These are phyloP conservation scores for Verbena officinalis DNA, from an alignment of 257 asterid species.

Conservation along the genomic window DNA sequence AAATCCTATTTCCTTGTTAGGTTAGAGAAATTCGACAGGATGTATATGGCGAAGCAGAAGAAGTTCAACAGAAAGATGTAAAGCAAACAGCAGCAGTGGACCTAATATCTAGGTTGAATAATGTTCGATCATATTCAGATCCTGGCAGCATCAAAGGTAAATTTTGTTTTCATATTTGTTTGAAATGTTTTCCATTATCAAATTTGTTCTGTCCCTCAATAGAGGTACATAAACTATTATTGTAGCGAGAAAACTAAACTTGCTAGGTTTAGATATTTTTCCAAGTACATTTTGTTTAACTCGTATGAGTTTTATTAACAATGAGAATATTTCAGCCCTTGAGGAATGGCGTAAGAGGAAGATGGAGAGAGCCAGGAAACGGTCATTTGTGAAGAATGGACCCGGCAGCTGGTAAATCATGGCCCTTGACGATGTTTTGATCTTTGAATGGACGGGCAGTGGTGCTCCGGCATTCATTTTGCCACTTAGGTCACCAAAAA, in stretches of 20 bases:
- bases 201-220: too few relatives aligned
- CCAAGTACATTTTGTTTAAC: too few relatives aligned
- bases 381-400: slow-evolving; percentile 59
- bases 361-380: slow-evolving; percentile 88
- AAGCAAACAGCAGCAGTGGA: slow-evolving; percentile 80
- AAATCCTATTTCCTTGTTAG: slow-evolving; percentile 33
- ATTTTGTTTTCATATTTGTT: background rate
- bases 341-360: slow-evolving; percentile 95
- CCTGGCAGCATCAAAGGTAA: slow-evolving; percentile 76
- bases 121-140: slow-evolving; percentile 76
- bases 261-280: too few relatives aligned
- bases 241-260: too few relatives aligned
- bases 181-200: background rate
- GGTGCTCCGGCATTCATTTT: background rate
- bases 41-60: slow-evolving; percentile 49
- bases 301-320: background rate
- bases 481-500: background rate
- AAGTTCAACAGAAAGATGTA: slow-evolving; percentile 56
- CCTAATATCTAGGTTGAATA: slow-evolving; percentile 78
- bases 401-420: slow-evolving; percentile 27
- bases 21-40: slow-evolving; percentile 78
- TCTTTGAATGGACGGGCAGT: background rate
- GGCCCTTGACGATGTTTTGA: background rate
- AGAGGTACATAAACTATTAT: too few relatives aligned
- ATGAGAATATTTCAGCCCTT: slow-evolving; percentile 47